Conservation (phyloP, 2,329 filamentous ascomycete genomes). For the Aspergillus aculeatinus region DNA sequence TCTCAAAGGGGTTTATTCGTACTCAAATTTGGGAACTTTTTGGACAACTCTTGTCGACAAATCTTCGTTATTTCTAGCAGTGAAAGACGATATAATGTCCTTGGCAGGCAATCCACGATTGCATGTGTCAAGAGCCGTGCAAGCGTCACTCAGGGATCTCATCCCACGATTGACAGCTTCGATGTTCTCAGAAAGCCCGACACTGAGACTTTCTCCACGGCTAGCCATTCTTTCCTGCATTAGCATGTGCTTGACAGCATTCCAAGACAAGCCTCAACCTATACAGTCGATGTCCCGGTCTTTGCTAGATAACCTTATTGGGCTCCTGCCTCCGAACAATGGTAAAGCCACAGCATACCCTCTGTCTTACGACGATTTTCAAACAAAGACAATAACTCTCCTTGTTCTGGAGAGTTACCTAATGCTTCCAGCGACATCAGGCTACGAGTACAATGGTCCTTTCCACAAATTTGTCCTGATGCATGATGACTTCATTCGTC, state of each 20-base stretch:
- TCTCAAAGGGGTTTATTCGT: slow-evolving; percentile 27
- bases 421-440: slow-evolving; percentile 27
- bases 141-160: slow-evolving; percentile 29
- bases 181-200: slow-evolving; percentile 24
- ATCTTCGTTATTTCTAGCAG: slow-evolving; percentile 26
- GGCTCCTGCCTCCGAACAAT: slow-evolving; percentile 26
- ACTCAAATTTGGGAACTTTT: slow-evolving; percentile 28
- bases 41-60: slow-evolving; percentile 35
- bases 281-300: slow-evolving; percentile 27
- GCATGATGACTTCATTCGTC: slow-evolving; percentile 43
- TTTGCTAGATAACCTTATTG: slow-evolving; percentile 31
- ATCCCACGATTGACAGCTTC: slow-evolving; percentile 24
- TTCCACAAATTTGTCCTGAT: slow-evolving; percentile 32
- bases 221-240: slow-evolving; percentile 36
- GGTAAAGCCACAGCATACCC: background rate
- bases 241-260: slow-evolving; percentile 29
- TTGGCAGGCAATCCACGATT: slow-evolving; percentile 22
- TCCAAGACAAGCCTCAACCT: slow-evolving; percentile 33
- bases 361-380: slow-evolving; percentile 18
- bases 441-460: slow-evolving; percentile 26
- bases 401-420: slow-evolving; percentile 42
- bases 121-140: slow-evolving; percentile 33
- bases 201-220: slow-evolving; percentile 30
- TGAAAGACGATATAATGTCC: slow-evolving; percentile 29
- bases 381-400: slow-evolving; percentile 30